Base-by-base conservation (phyloP, 2,329 filamentous ascomycete species). In the Coccinonectria pachysandricola region DNA sequence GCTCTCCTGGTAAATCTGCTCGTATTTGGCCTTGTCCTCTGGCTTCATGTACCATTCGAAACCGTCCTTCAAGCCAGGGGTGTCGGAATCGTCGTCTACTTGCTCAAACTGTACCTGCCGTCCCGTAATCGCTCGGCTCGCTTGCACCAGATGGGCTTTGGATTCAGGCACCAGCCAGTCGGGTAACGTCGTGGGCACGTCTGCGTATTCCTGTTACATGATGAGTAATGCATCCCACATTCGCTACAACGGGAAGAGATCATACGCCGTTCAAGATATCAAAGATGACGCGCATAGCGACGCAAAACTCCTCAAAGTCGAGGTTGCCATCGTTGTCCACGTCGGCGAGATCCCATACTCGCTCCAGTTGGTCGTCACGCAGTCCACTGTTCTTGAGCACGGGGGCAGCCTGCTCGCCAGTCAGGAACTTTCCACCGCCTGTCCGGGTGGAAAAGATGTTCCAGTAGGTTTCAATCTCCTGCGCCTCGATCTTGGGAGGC, bases 41-140 rank as follows among this genome's bases (percentile, higher is more conserved):
- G 91, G 91, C 34, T 76, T 86, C 85, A 98, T 98, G 62, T 98
- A 98, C 91, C 91, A 98, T 55, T 98, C 91, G 56, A 98, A 98
- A 8, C 88, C 88, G 56, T 95, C 86, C 54, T 93, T 93, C 36
- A 98, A 65, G 1, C 86, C 86, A 1, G 76, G 74, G 4, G 78
- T 75, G 43, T 94, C 87, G 39, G 79, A 74, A 34, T 93, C 82
- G 43, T 86, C 81, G 28, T 86, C 80, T 33, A 93, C 75, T 36
- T 75, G 71, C 56, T 94, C 87, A 53, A 96, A 95, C 43, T 81
- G 75, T 27, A 81, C 71, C 41, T 83, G 80, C 41, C 79, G 77
- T 36, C 80, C 81, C 9, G 78, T 80, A 37, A 98, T 65, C 22
- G 86, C 86, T 29, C 80, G 71, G 38, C 62, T 80, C 10, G 86